These are phyloP conservation scores for Kluyveromyces dobzhanskii DNA, from an alignment of 805 yeast species.

Conservation along the genomic window DNA sequence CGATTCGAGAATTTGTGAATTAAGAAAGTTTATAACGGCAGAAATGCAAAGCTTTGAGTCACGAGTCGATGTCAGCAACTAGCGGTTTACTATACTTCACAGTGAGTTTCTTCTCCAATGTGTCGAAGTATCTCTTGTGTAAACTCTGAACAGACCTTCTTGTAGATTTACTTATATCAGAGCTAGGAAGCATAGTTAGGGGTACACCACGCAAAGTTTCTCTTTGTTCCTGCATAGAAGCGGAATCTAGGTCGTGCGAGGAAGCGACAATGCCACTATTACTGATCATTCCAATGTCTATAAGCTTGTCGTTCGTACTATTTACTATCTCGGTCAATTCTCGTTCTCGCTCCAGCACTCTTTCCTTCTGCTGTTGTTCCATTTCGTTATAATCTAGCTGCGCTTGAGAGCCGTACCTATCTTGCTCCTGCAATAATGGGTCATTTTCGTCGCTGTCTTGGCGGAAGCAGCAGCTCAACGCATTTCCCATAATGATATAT, in stretches of 20 bases:
- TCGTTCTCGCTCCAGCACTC: conserved; percentile 19
- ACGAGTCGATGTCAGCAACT: conserved; percentile 1
- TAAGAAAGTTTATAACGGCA: too few relatives aligned
- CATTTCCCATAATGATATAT: conserved; percentile 19
- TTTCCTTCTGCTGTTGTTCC: conserved; percentile 16
- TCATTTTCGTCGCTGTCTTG: conserved; percentile 20
- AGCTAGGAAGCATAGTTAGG: background rate
- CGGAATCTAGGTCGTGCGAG: conserved; percentile 14
- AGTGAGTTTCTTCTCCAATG: background rate
- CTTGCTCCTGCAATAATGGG: conserved; percentile 21
- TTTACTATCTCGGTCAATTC: conserved; percentile 26
- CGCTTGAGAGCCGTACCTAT: conserved; percentile 17
- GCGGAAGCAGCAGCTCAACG: conserved; percentile 22
- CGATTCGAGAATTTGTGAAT: too few relatives aligned
- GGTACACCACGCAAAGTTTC: background rate
- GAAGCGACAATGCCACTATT: conserved; percentile 28
- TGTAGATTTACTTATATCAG: background rate
- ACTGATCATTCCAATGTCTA: conserved; percentile 30
- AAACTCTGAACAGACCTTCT: background rate
- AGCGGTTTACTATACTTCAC: conserved; percentile 1
- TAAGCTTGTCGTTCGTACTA: conserved; percentile 26
- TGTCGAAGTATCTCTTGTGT: conserved; percentile 1
- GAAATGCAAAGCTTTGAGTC: too few relatives aligned
- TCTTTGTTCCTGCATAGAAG: background rate
- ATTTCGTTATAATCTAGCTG: conserved; percentile 11